A percentile compares a stretch with the other conserved stretches of the same genome.
These are phyloP conservation scores for Syzygium oleosum DNA, from an alignment of 345 rosid species.

Conservation along the genomic window DNA sequence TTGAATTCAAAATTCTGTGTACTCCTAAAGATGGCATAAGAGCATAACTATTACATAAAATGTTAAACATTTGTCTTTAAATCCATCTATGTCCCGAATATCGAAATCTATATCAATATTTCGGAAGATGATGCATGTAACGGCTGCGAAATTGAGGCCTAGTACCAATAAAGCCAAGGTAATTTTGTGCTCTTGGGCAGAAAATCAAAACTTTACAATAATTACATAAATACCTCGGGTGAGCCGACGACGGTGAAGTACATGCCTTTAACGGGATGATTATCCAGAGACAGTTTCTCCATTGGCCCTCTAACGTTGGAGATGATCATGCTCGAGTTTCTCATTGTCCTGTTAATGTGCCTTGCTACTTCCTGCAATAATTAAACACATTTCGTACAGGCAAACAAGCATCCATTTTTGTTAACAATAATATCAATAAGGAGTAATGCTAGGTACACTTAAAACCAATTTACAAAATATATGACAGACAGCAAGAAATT, in stretches of 20 bases:
- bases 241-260: constrained; percentile 31
- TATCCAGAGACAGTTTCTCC: constrained; percentile 33
- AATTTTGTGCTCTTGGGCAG: neutral
- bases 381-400: neutral
- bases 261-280: constrained; percentile 37
- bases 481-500: neutral
- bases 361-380: constrained; percentile 5
- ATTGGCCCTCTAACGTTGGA: constrained; percentile 40
- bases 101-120: neutral
- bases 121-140: neutral
- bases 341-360: constrained; percentile 25
- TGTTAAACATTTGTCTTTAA: neutral
- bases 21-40: neutral
- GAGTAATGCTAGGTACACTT: neutral
- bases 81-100: neutral
- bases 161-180: constrained; percentile 5
- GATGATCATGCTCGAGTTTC: constrained; percentile 39
- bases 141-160: neutral
- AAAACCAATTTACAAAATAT: neutral
- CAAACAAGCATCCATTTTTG: neutral
- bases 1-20: neutral
- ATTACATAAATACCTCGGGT: constrained; percentile 23
- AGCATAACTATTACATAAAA: neutral
- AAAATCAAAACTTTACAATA: constrained; percentile 4
- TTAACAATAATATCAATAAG: too few species aligned